Percentiles rank a stretch among this genome's conserved stretches.
Conservation (phyloP, 164 flowering plant species). For the Tetrastigma voinierianum region DNA sequence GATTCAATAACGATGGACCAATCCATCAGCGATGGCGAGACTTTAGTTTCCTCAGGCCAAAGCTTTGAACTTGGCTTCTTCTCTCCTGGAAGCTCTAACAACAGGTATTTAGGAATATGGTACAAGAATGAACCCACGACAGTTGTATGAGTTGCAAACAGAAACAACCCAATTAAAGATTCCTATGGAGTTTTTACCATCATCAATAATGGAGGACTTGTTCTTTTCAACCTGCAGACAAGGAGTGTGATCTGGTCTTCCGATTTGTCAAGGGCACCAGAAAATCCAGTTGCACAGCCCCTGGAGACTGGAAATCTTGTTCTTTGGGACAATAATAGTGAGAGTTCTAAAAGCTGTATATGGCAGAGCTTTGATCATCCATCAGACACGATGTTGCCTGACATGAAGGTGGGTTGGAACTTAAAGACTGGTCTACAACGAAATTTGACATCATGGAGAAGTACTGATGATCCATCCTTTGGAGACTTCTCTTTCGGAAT, state of each 20-base stretch:
- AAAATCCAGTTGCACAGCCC: constrained; percentile 17
- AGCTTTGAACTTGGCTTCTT: constrained; percentile 24
- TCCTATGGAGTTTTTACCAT: constrained; percentile 4
- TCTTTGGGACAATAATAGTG: constrained; percentile 2
- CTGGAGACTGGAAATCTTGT: constrained; percentile 31
- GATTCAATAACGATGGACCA: too few relatives aligned
- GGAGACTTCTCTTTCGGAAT: too few relatives aligned
- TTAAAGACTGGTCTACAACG: constrained; percentile 16
- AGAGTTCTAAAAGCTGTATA: not conserved
- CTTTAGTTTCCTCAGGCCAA: constrained; percentile 10
- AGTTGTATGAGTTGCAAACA: constrained; percentile 29
- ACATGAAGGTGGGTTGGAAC: constrained; percentile 31
- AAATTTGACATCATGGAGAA: constrained; percentile 27
- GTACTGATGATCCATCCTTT: constrained; percentile 24
- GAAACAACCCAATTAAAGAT: constrained; percentile 16
- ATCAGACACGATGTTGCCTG: constrained; percentile 26
- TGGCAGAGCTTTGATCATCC: constrained; percentile 44
- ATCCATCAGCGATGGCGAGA: constrained; percentile 4
- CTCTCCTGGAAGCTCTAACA: constrained; percentile 8
- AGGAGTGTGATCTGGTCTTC: constrained; percentile 19
- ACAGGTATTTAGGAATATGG: constrained; percentile 25
- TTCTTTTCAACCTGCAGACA: constrained; percentile 6
- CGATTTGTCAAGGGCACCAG: not conserved
- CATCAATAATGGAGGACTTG: constrained; percentile 11
- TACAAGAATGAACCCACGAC: constrained; percentile 9